Percentiles rank a stretch among this genome's conserved stretches.
phyloP scores from a whole-genome alignment of 2,329 filamentous ascomycete genomes.

The Plectosphaerella cucumerina region DNA sequence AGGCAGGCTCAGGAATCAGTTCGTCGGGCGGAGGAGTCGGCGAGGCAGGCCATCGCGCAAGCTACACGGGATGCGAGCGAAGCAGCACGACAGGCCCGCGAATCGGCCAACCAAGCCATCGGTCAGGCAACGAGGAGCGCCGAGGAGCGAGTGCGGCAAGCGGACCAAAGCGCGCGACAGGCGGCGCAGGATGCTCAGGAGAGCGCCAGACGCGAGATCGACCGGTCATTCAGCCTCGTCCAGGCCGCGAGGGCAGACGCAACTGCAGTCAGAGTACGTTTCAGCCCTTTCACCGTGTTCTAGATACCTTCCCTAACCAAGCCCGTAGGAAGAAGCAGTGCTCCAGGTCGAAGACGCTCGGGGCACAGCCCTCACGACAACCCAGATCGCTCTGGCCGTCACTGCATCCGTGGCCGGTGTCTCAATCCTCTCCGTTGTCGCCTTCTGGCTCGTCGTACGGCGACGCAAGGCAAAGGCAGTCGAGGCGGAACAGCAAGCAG shows the following conservation, averaged over 20 bases:
- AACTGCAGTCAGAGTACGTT: slow-evolving; percentile 21
- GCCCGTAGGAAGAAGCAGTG: slow-evolving; percentile 19
- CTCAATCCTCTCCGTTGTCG: slow-evolving; percentile 31
- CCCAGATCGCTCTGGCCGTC: slow-evolving; percentile 35
- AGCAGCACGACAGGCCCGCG: slow-evolving; percentile 17
- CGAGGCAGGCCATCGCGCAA: slow-evolving; percentile 13
- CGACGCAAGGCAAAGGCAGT: slow-evolving; percentile 17
- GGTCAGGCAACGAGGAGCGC: slow-evolving; percentile 13
- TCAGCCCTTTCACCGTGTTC: neutral
- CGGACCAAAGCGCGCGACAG: slow-evolving; percentile 3
- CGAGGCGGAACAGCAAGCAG: neutral
- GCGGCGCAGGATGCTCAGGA: slow-evolving; percentile 12
- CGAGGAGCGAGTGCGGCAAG: slow-evolving; percentile 11
- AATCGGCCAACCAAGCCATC: slow-evolving; percentile 15
- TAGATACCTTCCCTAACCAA: neutral
- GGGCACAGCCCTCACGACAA: slow-evolving; percentile 33
- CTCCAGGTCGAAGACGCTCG: slow-evolving; percentile 27
- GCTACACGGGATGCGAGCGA: slow-evolving; percentile 15
- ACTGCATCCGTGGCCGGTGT: slow-evolving; percentile 37
- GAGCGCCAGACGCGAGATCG: slow-evolving; percentile 14
- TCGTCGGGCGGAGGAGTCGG: slow-evolving; percentile 17
- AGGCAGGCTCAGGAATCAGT: slow-evolving; percentile 16
- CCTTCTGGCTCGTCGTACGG: slow-evolving; percentile 30
- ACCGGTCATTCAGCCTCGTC: slow-evolving; percentile 10
- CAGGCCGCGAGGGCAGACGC: slow-evolving; percentile 25